Evolutionary conservation across 139 green algal species (phyloP), one percentile per base, ranked within the genome.

Genomic region (Bryopsis sp.): DNA sequence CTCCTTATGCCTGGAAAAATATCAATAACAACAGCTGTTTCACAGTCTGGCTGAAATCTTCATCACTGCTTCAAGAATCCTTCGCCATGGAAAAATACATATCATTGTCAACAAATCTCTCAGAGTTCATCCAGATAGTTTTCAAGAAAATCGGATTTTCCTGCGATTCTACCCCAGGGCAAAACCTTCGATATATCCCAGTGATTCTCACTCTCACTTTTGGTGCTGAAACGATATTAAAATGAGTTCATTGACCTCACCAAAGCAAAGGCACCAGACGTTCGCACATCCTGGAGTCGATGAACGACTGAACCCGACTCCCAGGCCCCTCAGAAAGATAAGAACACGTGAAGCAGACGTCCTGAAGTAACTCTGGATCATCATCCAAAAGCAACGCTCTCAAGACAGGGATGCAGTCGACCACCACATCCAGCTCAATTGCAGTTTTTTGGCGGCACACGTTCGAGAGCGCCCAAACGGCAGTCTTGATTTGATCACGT

Each of bases 291-390:
- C 37, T 36, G 8, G 26, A 5, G 37, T 69, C 62, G 7, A 69
- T 31, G 37, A 69, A 69, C 37, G 43, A 22, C n/a, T 69, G 62
- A 32, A 69, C 32, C 26, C 62, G 62, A 58, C 54, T n/a, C 26
- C 39, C 54, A 11, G 62, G 62, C 29, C 62, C 62, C 48, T 69
- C 62, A 11, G 62, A 48, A 5, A 69, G 43, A 36, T 69, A 69
- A 7, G 62, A 35, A 8, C 31, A 58, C 5, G 62, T 36, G 15
- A 37, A 35, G 43, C 62, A 69, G 19, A 36, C 37, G 32, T 37
- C 43, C 6, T 36, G 62, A 32, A 69, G 37, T 37, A 69, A 24
- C 8, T 69, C 62, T 22, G 37, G 11, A 54, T 69, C 62, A 5
- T 69, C 62, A 37, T 3, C 26, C 19, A 5, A 5, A 28, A 69